A percentile compares a stretch with the other conserved stretches of the same genome.
Evolutionary conservation across 2,329 filamentous ascomycete genomes (phyloP).

Genomic region (Cladophialophora immunda): DNA sequence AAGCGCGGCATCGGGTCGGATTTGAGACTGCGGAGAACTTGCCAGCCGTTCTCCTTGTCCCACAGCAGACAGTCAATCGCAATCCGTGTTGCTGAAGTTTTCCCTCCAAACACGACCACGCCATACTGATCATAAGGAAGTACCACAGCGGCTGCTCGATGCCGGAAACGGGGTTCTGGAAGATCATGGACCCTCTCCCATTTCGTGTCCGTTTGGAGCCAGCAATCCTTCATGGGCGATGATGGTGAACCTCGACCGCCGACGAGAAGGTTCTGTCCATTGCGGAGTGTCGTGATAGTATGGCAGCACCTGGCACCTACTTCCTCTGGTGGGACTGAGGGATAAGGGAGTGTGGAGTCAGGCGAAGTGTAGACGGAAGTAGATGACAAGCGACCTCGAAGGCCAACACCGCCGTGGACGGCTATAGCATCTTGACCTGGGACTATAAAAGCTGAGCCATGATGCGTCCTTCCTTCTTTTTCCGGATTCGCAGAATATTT

Average conservation of each 20-base stretch:
- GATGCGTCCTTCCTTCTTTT: constrained; percentile 63
- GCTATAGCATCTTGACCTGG: constrained; percentile 47
- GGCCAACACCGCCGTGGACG: constrained; percentile 53
- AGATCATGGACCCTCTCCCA: constrained; percentile 75
- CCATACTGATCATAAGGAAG: constrained; percentile 49
- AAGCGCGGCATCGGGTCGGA: constrained; percentile 61
- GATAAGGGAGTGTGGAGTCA: constrained; percentile 59
- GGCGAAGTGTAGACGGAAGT: constrained; percentile 58
- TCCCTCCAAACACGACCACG: constrained; percentile 71
- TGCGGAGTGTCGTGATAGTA: constrained; percentile 72
- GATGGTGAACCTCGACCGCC: constrained; percentile 83
- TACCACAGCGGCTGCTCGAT: constrained; percentile 66
- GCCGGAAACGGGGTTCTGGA: constrained; percentile 77
- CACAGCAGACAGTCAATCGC: constrained; percentile 66
- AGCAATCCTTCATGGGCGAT: constrained; percentile 75
- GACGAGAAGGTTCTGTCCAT: constrained; percentile 67
- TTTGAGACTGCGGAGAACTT: constrained; percentile 49
- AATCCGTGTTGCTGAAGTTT: constrained; percentile 58
- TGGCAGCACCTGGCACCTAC: constrained; percentile 72
- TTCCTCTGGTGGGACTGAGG: constrained; percentile 51
- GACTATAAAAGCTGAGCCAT: constrained; percentile 63
- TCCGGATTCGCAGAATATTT: constrained; percentile 51
- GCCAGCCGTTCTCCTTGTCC: constrained; percentile 62
- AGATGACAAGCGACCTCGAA: constrained; percentile 57
- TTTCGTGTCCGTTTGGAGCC: constrained; percentile 69